Percentiles rank a stretch among this genome's conserved stretches.
Conservation (phyloP, 202 grass and related monocot genomes). For the Saccharum hybrid region DNA sequence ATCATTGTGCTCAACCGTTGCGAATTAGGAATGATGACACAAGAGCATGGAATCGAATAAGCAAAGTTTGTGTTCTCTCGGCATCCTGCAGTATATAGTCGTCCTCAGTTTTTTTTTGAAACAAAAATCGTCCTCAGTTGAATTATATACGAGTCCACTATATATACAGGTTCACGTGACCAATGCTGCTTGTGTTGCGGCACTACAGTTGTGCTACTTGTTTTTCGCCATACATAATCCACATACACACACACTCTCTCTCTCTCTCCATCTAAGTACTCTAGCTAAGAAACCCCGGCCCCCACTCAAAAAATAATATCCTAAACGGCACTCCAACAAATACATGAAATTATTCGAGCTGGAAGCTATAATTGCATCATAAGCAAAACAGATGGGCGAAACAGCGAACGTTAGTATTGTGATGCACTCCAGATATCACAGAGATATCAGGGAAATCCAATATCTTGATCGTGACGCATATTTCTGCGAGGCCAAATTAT, state of each 20-base stretch:
- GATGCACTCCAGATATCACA: not conserved
- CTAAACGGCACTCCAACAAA: too few relatives aligned
- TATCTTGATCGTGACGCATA: not conserved
- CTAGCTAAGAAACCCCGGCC: not conserved
- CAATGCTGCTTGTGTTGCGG: too few relatives aligned
- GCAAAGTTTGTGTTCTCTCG: too few relatives aligned
- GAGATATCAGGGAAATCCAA: not conserved
- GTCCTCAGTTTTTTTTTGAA: too few relatives aligned
- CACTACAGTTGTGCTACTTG: too few relatives aligned
- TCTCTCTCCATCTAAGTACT: not conserved
- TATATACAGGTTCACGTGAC: too few relatives aligned
- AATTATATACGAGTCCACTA: too few relatives aligned
- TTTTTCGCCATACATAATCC: not conserved
- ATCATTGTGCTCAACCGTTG: constrained; percentile 7
- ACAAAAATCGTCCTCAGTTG: too few relatives aligned
- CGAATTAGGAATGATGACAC: not conserved
- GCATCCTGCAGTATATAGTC: too few relatives aligned
- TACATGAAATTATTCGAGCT: not conserved
- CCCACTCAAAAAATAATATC: not conserved
- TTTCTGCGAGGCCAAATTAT: constrained; percentile 20
- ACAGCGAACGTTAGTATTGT: not conserved
- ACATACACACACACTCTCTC: not conserved
- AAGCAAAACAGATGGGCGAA: not conserved
- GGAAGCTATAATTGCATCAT: not conserved
- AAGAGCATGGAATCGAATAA: not conserved